Conservation (phyloP, 768 basidiomycete species). For the Tricholoma sp. region DNA sequence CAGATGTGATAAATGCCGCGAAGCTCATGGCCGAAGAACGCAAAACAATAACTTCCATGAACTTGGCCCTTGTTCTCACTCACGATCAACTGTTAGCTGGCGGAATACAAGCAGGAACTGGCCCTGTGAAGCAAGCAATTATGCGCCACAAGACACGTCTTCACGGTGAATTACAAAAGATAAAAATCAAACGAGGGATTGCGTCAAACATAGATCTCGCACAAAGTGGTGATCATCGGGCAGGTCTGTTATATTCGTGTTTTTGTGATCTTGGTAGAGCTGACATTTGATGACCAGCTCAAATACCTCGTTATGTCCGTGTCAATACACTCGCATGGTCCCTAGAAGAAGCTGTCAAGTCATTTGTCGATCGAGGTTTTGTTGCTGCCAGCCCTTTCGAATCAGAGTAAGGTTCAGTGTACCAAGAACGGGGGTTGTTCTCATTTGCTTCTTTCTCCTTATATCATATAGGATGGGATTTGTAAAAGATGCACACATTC, state of each 20-base stretch:
- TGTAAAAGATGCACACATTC: conserved; percentile 72
- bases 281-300: conserved; percentile 34
- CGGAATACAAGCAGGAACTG: conserved; percentile 88
- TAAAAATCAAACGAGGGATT: conserved; percentile 73
- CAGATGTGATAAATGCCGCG: conserved; percentile 60
- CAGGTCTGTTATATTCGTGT: conserved; percentile 39
- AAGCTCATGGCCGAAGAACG: conserved; percentile 72
- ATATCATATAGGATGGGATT: conserved; percentile 49
- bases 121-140: conserved; percentile 84
- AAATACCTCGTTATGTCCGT: conserved; percentile 80
- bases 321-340: conserved; percentile 74
- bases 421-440: conserved; percentile 2
- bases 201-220: conserved; percentile 62
- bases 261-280: conserved; percentile 3
- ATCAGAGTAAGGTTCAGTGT: conserved; percentile 37
- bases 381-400: conserved; percentile 44
- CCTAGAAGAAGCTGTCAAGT: conserved; percentile 54
- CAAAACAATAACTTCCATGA: conserved; percentile 66
- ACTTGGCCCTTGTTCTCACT: conserved; percentile 79
- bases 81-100: conserved; percentile 84
- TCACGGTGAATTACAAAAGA: conserved; percentile 77
- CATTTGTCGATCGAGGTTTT: conserved; percentile 55
- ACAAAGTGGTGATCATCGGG: conserved; percentile 52
- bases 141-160: conserved; percentile 87
- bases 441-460: conserved; percentile 6